phyloP scores from a whole-genome alignment of 805 yeast species.

The Myxozyma nipponensis region DNA sequence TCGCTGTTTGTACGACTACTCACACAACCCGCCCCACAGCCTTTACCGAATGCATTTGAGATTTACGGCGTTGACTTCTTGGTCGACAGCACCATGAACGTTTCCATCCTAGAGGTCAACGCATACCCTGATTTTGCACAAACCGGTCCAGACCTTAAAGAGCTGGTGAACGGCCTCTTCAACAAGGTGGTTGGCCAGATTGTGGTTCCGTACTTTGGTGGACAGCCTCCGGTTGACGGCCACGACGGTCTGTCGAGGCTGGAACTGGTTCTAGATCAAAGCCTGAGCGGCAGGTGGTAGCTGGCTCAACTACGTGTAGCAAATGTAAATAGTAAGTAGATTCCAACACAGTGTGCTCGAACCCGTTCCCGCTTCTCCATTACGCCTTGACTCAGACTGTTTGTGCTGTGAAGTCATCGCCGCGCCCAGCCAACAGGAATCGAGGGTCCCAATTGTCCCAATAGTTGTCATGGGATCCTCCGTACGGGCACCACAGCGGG shows the following conservation, averaged over 20 bases:
- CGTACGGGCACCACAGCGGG: too few relatives aligned
- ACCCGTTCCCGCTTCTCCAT: too few relatives aligned
- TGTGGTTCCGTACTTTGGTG: conserved; percentile 21
- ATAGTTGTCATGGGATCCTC: too few relatives aligned
- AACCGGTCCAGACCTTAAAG: conserved; percentile 75
- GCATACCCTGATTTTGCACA: conserved; percentile 97
- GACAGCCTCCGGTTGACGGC: neutral
- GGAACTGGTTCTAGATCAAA: neutral
- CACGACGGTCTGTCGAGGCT: neutral
- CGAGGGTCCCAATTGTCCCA: too few relatives aligned
- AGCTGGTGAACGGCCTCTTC: conserved; percentile 43
- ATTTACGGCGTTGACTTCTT: conserved; percentile 86
- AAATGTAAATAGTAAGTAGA: neutral
- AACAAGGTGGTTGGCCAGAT: conserved; percentile 12
- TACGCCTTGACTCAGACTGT: too few relatives aligned
- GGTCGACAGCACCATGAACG: conserved; percentile 53
- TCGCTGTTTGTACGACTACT: neutral
- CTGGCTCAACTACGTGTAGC: neutral
- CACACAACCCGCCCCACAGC: conserved; percentile 33
- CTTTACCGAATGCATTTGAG: conserved; percentile 77
- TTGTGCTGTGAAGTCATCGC: too few relatives aligned
- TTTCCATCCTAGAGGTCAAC: conserved; percentile 74
- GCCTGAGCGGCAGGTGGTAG: neutral
- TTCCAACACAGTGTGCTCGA: too few relatives aligned
- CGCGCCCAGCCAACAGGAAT: too few relatives aligned